Conservation (phyloP, 208 protist genomes). For the Crithidia mellificae region DNA sequence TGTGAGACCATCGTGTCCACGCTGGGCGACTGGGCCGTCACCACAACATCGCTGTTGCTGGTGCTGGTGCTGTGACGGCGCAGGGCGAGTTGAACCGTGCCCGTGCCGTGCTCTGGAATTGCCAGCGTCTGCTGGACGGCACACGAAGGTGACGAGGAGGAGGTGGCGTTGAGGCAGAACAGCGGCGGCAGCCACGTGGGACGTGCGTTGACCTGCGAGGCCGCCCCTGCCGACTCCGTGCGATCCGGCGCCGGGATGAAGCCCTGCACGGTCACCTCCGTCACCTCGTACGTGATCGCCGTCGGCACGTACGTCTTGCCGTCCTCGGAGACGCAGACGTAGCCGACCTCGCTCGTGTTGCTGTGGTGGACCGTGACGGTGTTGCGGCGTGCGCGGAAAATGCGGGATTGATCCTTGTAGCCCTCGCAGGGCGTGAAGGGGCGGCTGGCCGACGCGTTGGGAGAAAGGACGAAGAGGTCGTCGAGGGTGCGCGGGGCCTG, state of each 20-base stretch:
- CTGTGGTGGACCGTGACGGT: slow-evolving; percentile 49
- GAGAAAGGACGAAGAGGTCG: slow-evolving; percentile 22
- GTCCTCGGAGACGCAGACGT: slow-evolving; percentile 70
- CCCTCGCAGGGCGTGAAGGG: slow-evolving; percentile 48
- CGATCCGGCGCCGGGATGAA: slow-evolving; percentile 39
- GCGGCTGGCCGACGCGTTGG: slow-evolving; percentile 10
- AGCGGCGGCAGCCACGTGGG: slow-evolving; percentile 38
- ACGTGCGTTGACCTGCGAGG: neutral
- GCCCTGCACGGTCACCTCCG: slow-evolving; percentile 51
- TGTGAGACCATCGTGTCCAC: slow-evolving; percentile 32
- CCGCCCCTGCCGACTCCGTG: neutral
- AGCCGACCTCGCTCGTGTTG: slow-evolving; percentile 43
- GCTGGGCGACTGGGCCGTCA: slow-evolving; percentile 21
- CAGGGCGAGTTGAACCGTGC: slow-evolving; percentile 50
- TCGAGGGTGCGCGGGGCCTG: neutral
- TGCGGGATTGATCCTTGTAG: slow-evolving; percentile 70
- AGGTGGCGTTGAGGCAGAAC: slow-evolving; percentile 17
- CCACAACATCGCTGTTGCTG: slow-evolving; percentile 5
- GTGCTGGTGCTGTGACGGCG: slow-evolving; percentile 10
- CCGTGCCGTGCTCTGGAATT: slow-evolving; percentile 42
- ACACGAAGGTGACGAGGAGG: slow-evolving; percentile 9
- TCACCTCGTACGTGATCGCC: slow-evolving; percentile 72
- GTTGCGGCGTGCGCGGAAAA: slow-evolving; percentile 36
- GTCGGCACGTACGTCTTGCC: slow-evolving; percentile 62
- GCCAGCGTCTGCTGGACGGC: slow-evolving; percentile 30